Evolutionary conservation across 148 eudicot genomes (phyloP), one percentile per base, ranked within the genome.

Genomic region (Cornus florida): DNA sequence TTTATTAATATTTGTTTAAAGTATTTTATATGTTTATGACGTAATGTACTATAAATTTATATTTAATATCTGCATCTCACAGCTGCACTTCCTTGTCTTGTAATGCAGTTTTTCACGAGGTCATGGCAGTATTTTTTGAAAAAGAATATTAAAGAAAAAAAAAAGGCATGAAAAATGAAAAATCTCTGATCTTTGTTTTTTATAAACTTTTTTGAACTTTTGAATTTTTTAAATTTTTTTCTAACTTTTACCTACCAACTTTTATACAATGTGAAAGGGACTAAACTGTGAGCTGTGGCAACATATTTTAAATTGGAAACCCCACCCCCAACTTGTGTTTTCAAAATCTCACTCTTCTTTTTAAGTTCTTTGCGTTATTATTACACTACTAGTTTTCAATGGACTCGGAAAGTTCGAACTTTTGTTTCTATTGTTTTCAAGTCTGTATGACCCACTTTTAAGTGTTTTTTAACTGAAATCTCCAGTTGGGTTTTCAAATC

Each of bases 81-180:
- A 67, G 72, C 79, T 19, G 64, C 43, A 11, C 9, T 5, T 31
- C 17, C 9, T 31, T 67, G 70, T 62, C 35, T 8, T 39, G 22
- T 75, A 75, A 75, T 46, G 78, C 56, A n/a, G 70, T 41, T 75
- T 65, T n/a, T 13, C 53, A 64, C 50, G 53, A 62, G 77, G 69
- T 14, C 33, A 62, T 41, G 56, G 22, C 69, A 62, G 56, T 39
- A 6, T 5, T 6, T 46, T 35, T 75, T 75, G 3, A 8, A 73
- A 62, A 35, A 11, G 59, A 14, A 43, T 5, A 20, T 38, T 28
- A 28, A 28, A 28, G 1, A 28, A 28, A 28, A 28, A 10, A 65
- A 62, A 75, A 35, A 66, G n/a, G 10, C 43, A 75, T 3, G 33
- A 66, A 43, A 28, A 28, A 28, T 28, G 28, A 28, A 28, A 28